Base-by-base conservation (phyloP, 768 basidiomycete species). In the Rhodotorula paludigena region DNA sequence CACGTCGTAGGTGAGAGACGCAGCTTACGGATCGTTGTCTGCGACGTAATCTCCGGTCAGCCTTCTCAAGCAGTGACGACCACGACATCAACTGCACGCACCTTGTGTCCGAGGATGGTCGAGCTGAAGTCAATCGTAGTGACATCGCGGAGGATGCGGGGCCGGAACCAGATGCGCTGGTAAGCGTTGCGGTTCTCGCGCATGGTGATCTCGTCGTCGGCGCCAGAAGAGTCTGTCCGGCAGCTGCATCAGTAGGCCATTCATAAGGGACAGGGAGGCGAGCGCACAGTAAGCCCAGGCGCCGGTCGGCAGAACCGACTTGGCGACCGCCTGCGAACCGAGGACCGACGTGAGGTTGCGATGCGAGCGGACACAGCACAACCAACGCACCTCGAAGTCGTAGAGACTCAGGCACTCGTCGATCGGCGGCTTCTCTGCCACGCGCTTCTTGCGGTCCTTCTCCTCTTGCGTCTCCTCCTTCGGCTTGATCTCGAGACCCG, bases 111-210 rank as follows among this genome's bases (percentile, higher is more conserved):
- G 41, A 96, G 81, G 63, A 97, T 89, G 16, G 74, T 77, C 28
- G 77, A 76, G 5, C 74, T 74, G 55, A 73, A 92, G 77, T 94
- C 88, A n/a, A 96, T 89, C 4, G 81, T 81, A 10, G 86, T 86
- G 28, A 96, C 91, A 73, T 97, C 86, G 23, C 90, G 84, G 38
- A 97, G 81, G 41, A 97, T 84, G 32, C 92, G 85, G 23, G 92
- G 85, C 60, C 85, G 82, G 78, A 94, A 93, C 81, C 91, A 94
- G 77, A 91, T 87, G 38, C 93, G 83, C 73, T 97, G 93, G 76
- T 88, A 98, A 4, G 92, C 93, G 58, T 86, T 83, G 68, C 90
- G 90, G 74, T 70, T 72, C 47, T 74, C 68, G 39, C 67, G 53
- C 66, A 71, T 73, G 25, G 66, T 72, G 54, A 76, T 60, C 51